Evolutionary conservation across 2,329 filamentous ascomycete species (phyloP), one percentile per base, ranked within the genome.

Genomic region (Talaromyces atroroseus): DNA sequence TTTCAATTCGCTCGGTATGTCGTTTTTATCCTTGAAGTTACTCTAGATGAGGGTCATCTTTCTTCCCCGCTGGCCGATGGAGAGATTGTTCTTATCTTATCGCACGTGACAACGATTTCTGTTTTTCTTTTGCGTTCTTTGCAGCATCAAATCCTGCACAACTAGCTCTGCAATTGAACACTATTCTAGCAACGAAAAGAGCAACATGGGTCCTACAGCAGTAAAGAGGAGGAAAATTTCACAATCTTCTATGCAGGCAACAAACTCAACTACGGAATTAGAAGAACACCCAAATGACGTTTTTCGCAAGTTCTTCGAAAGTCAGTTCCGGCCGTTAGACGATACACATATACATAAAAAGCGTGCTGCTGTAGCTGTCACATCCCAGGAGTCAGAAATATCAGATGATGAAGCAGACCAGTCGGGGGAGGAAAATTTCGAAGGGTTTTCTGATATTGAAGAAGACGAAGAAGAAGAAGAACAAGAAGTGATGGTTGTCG

Each of bases 281-380:
- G 36, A 54, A 20, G 46, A 82, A 61, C 80, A 85, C 58, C 80
- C 88, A 12, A 84, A 89, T 63, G 89, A 87, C 56, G 81, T 92
- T 57, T 89, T 99, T 66, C 85, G 86, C 57, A 84, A 83, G 63
- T 88, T 92, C 68, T 97, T 97, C 68, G 94, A 96, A 74, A 83
- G 89, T 26, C 86, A 88, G 68, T 97, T 96, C 76, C 83, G 85
- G 68, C 90, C 92, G 8, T 71, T 96, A 56, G 46, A 58, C 10
- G 46, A 40, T 56, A 36, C 29, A 36, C 11, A 21, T 14, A 14
- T 12, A 21, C 20, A 12, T 12, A 44, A 29, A 12, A 48, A 48
- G 3, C 12, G 32, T 24, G 12, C 16, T 4, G 36, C 36, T 20
- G 14, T 10, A 23, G 36, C 40, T 16, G 49, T 8, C 18, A 16